Evolutionary conservation across 1,139 yeast genomes (phyloP), one percentile per base, ranked within the genome.

Genomic region (Taphrina flavorubra): DNA sequence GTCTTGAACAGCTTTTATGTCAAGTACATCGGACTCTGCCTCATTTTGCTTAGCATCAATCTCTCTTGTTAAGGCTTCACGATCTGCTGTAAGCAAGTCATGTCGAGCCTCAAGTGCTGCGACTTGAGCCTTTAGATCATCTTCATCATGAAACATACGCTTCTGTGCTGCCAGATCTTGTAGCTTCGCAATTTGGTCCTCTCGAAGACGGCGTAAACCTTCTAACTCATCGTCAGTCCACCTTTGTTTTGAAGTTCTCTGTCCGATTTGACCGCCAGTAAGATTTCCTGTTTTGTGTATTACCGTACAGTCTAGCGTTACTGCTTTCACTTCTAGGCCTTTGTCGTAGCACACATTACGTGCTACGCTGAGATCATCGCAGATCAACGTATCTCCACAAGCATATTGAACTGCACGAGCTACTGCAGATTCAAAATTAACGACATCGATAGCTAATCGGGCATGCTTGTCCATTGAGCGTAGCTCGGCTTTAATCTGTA

Each of bases 271-370:
- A 72, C 98, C 98, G 78, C 97, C 98, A 14, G 98, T 89, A 96
- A 94, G 90, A 60, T 92, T 81, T 8, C 97, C 97, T 11, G 94
- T 87, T 74, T 85, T 86, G 76, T 91, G 94, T 68, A 94, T 89
- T 44, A 92, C 81, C 0, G 96, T 85, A 0, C 99, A 99, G 65
- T 91, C 92, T 10, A 90, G 75, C 0, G 97, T 86, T 1, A 92
- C 96, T 59, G 90, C 82, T 76, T 89, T 91, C 66, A 86, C 87
- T 47, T 83, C 84, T 31, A 90, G 77, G 4, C 82, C 80, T 51
- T 79, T 78, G 34, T 83, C 83, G 96, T 97, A 91, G 75, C 90
- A 87, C 70, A 94, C 80, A 2, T 82, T 80, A 74, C 88, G 84
- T 0, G 99, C 98, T 25, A 84, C 78, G 14, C 83, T 84, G 71